phyloP scores from a whole-genome alignment of 768 basidiomycete genomes.

The Pleurotus salmoneostramineus region DNA sequence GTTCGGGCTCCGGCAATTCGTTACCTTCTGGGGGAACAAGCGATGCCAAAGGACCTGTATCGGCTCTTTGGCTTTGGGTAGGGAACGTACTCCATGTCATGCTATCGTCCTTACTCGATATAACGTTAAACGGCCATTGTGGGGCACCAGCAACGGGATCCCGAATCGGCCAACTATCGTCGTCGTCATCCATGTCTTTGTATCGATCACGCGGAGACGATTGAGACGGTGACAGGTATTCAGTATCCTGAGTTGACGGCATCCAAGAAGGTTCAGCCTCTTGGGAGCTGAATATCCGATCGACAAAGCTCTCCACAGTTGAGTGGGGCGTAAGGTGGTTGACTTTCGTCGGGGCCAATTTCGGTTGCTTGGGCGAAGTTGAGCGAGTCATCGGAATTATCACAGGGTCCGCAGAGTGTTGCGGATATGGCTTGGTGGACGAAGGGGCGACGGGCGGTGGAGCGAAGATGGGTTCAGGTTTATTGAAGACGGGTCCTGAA shows the following conservation, averaged over 20 bases:
- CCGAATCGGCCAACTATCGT: slow-evolving; percentile 76
- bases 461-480: slow-evolving; percentile 46
- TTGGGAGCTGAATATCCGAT: slow-evolving; percentile 45
- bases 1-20: no score
- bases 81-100: slow-evolving; percentile 74
- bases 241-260: slow-evolving; percentile 58
- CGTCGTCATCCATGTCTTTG: slow-evolving; percentile 48
- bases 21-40: slow-evolving; percentile 4
- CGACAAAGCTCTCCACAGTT: slow-evolving; percentile 49
- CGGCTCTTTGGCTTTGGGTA: slow-evolving; percentile 49
- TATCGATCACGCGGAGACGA: slow-evolving; percentile 15
- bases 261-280: slow-evolving; percentile 49
- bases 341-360: slow-evolving; percentile 13
- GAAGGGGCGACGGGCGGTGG: slow-evolving; percentile 31
- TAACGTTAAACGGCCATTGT: slow-evolving; percentile 60
- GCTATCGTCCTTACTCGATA: slow-evolving; percentile 56
- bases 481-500: slow-evolving; percentile 56
- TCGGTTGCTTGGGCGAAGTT: slow-evolving; percentile 18
- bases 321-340: slow-evolving; percentile 42
- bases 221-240: slow-evolving; percentile 35
- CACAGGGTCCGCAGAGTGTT: slow-evolving; percentile 37
- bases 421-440: slow-evolving; percentile 13
- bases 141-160: slow-evolving; percentile 54
- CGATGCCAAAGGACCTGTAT: slow-evolving; percentile 24
- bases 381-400: slow-evolving; percentile 30